Evolutionary conservation across 2,329 filamentous ascomycete genomes (phyloP).

Genomic region (Ophiocordyceps australis): DNA sequence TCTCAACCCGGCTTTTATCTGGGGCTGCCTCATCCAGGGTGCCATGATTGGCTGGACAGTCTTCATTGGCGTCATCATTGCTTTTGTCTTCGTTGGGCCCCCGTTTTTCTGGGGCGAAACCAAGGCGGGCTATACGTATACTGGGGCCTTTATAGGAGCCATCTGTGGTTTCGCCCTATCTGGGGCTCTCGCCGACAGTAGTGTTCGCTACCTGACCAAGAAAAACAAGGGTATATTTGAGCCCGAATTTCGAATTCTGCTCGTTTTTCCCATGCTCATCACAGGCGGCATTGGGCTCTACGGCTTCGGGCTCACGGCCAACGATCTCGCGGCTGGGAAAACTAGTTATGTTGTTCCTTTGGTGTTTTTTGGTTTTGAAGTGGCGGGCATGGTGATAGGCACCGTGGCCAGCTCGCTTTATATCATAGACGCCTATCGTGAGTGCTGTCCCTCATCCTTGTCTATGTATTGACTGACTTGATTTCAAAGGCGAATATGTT

Average conservation of each 20-base stretch:
- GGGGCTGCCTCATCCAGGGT: slow-evolving; percentile 66
- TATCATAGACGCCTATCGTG: slow-evolving; percentile 82
- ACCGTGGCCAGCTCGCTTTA: slow-evolving; percentile 76
- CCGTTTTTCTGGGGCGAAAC: slow-evolving; percentile 71
- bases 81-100: slow-evolving; percentile 64
- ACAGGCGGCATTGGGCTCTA: slow-evolving; percentile 65
- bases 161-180: slow-evolving; percentile 60
- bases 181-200: slow-evolving; percentile 56
- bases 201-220: slow-evolving; percentile 50
- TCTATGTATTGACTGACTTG: too few relatives aligned
- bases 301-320: slow-evolving; percentile 62
- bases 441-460: slow-evolving; percentile 14
- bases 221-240: slow-evolving; percentile 72
- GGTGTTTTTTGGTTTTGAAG: slow-evolving; percentile 68
- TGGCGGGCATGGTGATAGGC: slow-evolving; percentile 82
- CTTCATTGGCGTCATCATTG: slow-evolving; percentile 70
- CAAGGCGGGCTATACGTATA: slow-evolving; percentile 73
- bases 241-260: slow-evolving; percentile 72
- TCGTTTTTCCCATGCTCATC: slow-evolving; percentile 68
- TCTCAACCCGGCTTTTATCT: slow-evolving; percentile 69
- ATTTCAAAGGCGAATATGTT: slow-evolving; percentile 61
- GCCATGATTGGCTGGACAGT: slow-evolving; percentile 91
- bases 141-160: slow-evolving; percentile 70
- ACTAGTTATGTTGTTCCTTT: slow-evolving; percentile 61
- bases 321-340: slow-evolving; percentile 29